phyloP scores from a whole-genome alignment of 2,329 filamentous ascomycete genomes.

The Diaporthe destruens region DNA sequence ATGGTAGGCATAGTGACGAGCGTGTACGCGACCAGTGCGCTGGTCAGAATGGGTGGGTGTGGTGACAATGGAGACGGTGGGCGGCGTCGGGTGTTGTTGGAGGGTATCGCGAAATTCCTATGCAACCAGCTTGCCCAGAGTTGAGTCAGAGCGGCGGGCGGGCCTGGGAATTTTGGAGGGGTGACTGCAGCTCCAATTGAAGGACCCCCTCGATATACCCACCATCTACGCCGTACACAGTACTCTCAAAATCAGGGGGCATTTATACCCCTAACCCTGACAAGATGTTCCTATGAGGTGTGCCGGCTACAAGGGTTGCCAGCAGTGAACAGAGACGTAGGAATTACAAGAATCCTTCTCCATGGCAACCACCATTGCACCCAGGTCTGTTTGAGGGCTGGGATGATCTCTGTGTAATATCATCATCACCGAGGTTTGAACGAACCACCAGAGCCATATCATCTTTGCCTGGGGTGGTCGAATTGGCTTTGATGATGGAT shows the following conservation, averaged over 20 bases:
- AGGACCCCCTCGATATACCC: not conserved
- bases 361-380: not conserved
- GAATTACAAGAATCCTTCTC: not conserved
- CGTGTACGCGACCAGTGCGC: conserved; percentile 19
- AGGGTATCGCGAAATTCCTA: conserved; percentile 29
- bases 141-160: conserved; percentile 37
- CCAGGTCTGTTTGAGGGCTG: not conserved
- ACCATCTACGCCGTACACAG: not conserved
- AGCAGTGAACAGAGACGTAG: not conserved
- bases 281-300: not conserved
- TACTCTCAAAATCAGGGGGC: not conserved
- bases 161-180: conserved; percentile 38
- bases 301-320: conserved; percentile 4
- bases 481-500: conserved; percentile 12
- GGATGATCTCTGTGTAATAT: not conserved
- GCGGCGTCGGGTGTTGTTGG: conserved; percentile 11
- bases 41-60: not conserved
- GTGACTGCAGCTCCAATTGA: conserved; percentile 29
- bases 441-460: not conserved
- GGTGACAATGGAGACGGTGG: conserved; percentile 7
- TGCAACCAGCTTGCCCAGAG: conserved; percentile 13
- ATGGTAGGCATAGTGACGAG: conserved; percentile 89
- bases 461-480: not conserved
- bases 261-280: not conserved
- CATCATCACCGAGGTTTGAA: not conserved